phyloP scores from a whole-genome alignment of 495 filamentous ascomycete species.

The Neurospora cerealis region DNA sequence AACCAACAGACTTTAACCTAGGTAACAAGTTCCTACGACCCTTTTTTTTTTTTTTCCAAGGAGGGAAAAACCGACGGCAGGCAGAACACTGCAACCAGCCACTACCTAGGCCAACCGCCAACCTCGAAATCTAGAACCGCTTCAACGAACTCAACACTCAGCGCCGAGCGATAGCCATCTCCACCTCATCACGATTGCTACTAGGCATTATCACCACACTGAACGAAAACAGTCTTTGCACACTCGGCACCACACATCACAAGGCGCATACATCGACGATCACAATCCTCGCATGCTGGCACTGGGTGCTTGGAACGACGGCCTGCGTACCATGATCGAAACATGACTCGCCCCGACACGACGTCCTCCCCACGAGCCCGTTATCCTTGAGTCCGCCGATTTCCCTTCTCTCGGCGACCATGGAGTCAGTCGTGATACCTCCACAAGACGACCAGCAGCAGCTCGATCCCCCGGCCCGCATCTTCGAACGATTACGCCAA shows the following conservation, averaged over 20 bases:
- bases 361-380: slow-evolving; percentile 17
- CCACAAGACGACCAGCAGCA: slow-evolving; percentile 45
- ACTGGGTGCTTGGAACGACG: slow-evolving; percentile 5
- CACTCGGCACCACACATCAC: neutral
- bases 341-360: slow-evolving; percentile 30
- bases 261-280: slow-evolving; percentile 2
- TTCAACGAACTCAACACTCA: neutral
- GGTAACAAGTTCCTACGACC: neutral
- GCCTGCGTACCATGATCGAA: slow-evolving; percentile 14
- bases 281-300: slow-evolving; percentile 7
- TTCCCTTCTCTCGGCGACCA: slow-evolving; percentile 20
- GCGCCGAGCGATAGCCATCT: neutral
- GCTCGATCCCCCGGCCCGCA: slow-evolving; percentile 56
- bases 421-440: slow-evolving; percentile 38
- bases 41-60: neutral
- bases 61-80: neutral
- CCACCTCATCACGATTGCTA: neutral
- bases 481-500: slow-evolving; percentile 63
- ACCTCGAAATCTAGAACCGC: neutral
- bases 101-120: neutral
- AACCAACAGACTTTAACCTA: neutral
- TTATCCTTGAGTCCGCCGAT: slow-evolving; percentile 14
- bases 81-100: neutral
- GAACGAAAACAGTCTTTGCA: neutral
- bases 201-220: neutral